Base-by-base conservation (phyloP, 2,329 filamentous ascomycete genomes). In the Gaeumannomyces tritici region DNA sequence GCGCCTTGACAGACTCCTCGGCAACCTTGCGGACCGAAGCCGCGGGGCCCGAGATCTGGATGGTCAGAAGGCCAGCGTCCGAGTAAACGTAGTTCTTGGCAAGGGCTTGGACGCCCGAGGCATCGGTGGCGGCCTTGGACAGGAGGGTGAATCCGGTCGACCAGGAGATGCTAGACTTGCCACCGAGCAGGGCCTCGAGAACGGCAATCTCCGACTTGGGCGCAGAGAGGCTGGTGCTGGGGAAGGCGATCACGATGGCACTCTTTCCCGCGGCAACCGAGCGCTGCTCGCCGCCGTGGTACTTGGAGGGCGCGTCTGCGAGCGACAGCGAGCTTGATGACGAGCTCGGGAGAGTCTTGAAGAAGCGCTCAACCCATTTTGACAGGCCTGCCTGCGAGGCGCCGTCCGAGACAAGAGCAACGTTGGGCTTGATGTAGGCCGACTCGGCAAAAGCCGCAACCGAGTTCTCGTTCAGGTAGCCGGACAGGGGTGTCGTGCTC, bases 361-460 rank as follows among this genome's bases (percentile, higher is more conserved):
- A 98, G 84, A 97, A 97, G 74, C 96, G 87, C 72, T 87, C 86
- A 66, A 96, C 88, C 93, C 93, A 98, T 80, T 95, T 96, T 72
- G 84, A 83, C 68, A 98, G 80, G 66, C 90, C 86, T 63, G 82
- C 79, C 68, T 91, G 82, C 68, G 88, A 87, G 67, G 92, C 89
- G 67, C 95, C 95, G 71, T 96, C 96, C 71, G 90, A 91, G 67
- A 98, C 88, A 66, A 99, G 80, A 65, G 93, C 91, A 69, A 99
- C 89, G 78, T 96, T 97, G 71, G 88, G 80, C 83, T 96, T 96
- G 70, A 87, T 83, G 77, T 95, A 99, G 70, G 89, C 93, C 65
- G 85, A 82, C 66, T 85, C 80, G 72, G 93, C 89, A 73, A 89
- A 99, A 68, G 84, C 82, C 66, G 87, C 84, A 67, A 99, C 83